Evolutionary conservation across 352 stramenopile genomes (phyloP), one percentile per base, ranked within the genome.

Genomic region (Salisapilia sapeloensis): DNA sequence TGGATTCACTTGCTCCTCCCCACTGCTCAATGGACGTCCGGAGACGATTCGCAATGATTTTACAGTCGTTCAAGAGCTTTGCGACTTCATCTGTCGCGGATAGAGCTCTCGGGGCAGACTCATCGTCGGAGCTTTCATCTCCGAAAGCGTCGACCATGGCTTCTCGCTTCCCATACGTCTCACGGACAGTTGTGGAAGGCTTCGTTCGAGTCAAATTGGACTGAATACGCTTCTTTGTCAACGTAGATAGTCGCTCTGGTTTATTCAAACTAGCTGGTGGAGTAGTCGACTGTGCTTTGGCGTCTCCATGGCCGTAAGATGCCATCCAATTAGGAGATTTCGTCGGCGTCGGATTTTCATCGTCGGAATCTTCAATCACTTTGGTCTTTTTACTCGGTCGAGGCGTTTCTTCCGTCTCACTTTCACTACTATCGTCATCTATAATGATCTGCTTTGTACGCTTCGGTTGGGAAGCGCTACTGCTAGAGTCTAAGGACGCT

Each of bases 21-120:
- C 69, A 85, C 31, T 50, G 65, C 13, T 53, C 45, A 27, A 85
- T 70, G 4, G 70, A 80, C 6, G 46, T 35, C 5, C 63, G 60
- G 24, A 85, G 38, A 40, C 77, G 80, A 23, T 54, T 29, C 1
- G 65, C 65, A 31, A 85, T 70, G 9, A 38, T 45, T 36, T 74
- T 59, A 36, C 70, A 85, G 23, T 82, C 64, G 29, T 54, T 44
- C 31, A 85, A 39, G 19, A 85, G 21, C 30, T 80, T 53, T 3
- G 65, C 63, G 13, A 85, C 63, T 40, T 85, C 65, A 40, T 78
- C 70, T 41, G n/a, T n/a, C n/a, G n/a, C 23, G 31, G 23, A 78
- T 50, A 15, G 60, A 57, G 14, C 66, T 55, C 33, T 80, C n/a
- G n/a, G 57, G 11, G 59, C 60, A 17, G 59, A 48, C 12, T 60